A percentile compares a stretch with the other conserved stretches of the same genome.
These are phyloP conservation scores for Phialophora expanda DNA, from an alignment of 2,329 filamentous ascomycete genomes.

Conservation along the genomic window DNA sequence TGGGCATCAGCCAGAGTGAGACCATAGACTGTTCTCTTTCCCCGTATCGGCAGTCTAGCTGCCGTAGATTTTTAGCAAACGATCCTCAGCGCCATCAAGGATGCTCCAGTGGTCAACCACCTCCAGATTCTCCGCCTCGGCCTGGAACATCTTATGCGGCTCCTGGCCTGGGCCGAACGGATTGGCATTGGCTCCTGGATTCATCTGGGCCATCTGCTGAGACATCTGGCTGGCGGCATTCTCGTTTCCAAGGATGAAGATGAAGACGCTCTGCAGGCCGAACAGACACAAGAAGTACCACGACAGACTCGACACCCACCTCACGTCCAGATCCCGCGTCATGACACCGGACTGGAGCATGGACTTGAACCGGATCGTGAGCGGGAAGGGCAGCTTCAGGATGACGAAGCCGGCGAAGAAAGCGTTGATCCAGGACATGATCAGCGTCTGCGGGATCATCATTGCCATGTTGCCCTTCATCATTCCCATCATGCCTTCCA, in stretches of 20 bases:
- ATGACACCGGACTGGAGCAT: conserved; percentile 98
- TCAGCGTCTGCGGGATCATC: conserved; percentile 98
- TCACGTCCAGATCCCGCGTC: conserved; percentile 92
- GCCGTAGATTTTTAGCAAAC: conserved; percentile 65
- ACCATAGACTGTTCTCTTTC: background rate
- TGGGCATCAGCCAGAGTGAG: background rate
- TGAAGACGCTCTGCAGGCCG: conserved; percentile 94
- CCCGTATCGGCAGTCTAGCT: conserved; percentile 7
- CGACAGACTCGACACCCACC: conserved; percentile 97
- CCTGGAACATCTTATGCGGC: conserved; percentile 91
- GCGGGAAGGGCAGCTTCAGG: conserved; percentile 95
- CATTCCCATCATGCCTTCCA: conserved; percentile 99
- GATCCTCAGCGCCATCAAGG: conserved; percentile 83
- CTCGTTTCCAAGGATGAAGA: conserved; percentile 93
- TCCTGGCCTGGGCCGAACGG: conserved; percentile 93
- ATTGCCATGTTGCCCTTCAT: conserved; percentile 99
- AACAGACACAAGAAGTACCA: conserved; percentile 99
- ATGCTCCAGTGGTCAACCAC: conserved; percentile 94
- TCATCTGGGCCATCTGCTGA: conserved; percentile 79
- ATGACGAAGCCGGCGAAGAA: conserved; percentile 99
- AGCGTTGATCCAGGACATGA: conserved; percentile 99
- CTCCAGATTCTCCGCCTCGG: conserved; percentile 91
- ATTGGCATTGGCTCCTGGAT: conserved; percentile 66
- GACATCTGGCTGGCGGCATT: conserved; percentile 85
- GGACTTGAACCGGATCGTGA: conserved; percentile 98